Base-by-base conservation (phyloP, 176 grass and related monocot species). In the Typha latifolia region DNA sequence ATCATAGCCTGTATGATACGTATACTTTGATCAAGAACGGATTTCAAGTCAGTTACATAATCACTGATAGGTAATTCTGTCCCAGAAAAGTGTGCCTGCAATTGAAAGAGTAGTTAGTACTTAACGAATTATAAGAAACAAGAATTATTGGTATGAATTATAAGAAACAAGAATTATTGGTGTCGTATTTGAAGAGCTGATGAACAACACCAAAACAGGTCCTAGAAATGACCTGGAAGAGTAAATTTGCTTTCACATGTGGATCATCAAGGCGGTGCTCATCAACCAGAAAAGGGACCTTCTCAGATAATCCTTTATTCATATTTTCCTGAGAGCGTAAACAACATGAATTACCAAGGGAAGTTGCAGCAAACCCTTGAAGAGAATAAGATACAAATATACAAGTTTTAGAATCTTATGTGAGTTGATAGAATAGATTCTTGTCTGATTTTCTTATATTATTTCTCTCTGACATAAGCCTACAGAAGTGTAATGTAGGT, bases 1-100 rank as follows among this genome's bases (percentile, higher is more conserved):
- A 96, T 96, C 93, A 96, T 96, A 50, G 93, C 88, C 77, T 91
- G 93, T 69, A 96, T 86, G 63, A 96, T 89, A 53, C 93, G 88
- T 74, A 96, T 96, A 69, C 93, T 96, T 80, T 91, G 93, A 85
- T 96, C 93, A 82, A 96, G 85, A 89, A 91, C 78, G 66, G 93
- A 96, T 91, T 96, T 96, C 73, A 91, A 89, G 66, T 96, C 93
- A 27, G 88, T 96, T 51, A 84, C 64, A 56, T 96, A 96, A 63
- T 96, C 93, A 37, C 80, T 96, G 62, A 89, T 84, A 51, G 88
- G 88, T 64, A 96, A 74, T 88, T 96, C 93, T 24, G 84, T 69
- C 69, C 88, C 77, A 31, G 93, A 96, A 49, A 96, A 91, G 79
- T 96, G 93, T 43, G 88, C 93, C 93, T 96, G 77, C 59, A 70